These are phyloP conservation scores for Pythium brachiatum DNA, from an alignment of 352 stramenopile species.

Conservation along the genomic window DNA sequence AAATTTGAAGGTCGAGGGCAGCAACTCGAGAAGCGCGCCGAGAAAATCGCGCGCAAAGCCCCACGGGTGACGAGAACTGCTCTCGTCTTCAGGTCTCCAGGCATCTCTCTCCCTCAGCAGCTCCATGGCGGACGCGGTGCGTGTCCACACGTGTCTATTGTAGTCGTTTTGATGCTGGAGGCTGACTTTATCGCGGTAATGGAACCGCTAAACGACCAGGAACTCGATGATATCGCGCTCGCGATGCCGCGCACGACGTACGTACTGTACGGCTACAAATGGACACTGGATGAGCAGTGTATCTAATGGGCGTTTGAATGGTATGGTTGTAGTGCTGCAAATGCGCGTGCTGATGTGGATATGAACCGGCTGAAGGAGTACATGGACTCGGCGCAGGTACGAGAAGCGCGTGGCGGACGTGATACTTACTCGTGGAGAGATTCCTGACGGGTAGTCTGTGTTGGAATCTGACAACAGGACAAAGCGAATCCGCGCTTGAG, in stretches of 20 bases:
- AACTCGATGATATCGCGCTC: slow-evolving; percentile 52
- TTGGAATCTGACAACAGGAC: too few relatives aligned
- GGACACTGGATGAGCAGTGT: neutral
- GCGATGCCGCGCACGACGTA: slow-evolving; percentile 78
- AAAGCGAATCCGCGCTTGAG: slow-evolving; percentile 32
- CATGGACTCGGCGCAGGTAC: slow-evolving; percentile 46
- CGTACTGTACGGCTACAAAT: neutral
- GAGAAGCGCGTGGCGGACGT: too few relatives aligned
- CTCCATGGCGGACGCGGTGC: slow-evolving; percentile 21
- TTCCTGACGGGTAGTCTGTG: too few relatives aligned
- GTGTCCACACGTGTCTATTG: neutral
- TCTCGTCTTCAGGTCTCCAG: neutral
- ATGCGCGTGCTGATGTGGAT: slow-evolving; percentile 48
- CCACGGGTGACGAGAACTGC: neutral
- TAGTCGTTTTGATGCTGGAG: neutral
- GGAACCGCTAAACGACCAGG: neutral
- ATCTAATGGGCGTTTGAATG: neutral
- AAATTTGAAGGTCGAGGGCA: slow-evolving; percentile 14
- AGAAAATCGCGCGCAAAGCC: slow-evolving; percentile 18
- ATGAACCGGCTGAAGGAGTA: slow-evolving; percentile 55
- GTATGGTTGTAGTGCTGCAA: slow-evolving; percentile 23
- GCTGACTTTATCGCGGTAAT: neutral
- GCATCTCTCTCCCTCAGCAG: neutral
- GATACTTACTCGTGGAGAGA: too few relatives aligned
- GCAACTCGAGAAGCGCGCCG: neutral